Evolutionary conservation across 352 stramenopile species (phyloP), one percentile per base, ranked within the genome.

Genomic region (Pythium phragmitis): DNA sequence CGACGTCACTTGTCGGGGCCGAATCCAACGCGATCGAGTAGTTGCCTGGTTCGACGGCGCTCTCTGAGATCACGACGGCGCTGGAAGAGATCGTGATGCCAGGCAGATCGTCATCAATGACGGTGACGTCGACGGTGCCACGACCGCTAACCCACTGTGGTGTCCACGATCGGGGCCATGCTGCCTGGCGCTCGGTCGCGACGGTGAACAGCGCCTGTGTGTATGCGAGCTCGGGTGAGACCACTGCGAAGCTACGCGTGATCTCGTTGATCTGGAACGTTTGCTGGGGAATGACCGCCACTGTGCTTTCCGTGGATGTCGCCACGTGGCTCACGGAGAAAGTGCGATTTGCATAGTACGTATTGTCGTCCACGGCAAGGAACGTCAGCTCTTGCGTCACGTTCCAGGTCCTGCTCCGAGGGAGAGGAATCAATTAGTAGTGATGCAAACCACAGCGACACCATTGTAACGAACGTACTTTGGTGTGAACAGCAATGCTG

Each of bases 31-130:
- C 69, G 19, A 92, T 56, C 0, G 70, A 79, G 57, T 77, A 92
- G 37, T 82, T 87, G 4, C 61, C 55, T 16, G 56, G 50, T 1
- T 51, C 53, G 1, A 60, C 41, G 17, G 55, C 72, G 42, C 80
- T 90, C 59, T 92, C 82, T 0, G 74, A 72, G 8, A 79, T 67
- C 2, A 73, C 30, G 43, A 90, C 66, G 7, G 69, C 36, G 14
- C 72, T 79, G 7, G 49, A 9, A 1, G 79, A 86, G 8, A 90
- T 51, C 8, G 80, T 87, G 28, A 89, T 60, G 16, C 80, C 82
- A 28, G 82, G 80, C 7, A 89, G 46, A 68, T 92, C 82, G 39
- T 92, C 82, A 48, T 92, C 82, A n/a, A 83, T 49, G 3, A 83
- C 61, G 7, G 54, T 28, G 9, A 80, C 72, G 33, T 75, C 28